Base-by-base conservation (phyloP, 2,329 filamentous ascomycete species). In the Cytospora chrysosperma region DNA sequence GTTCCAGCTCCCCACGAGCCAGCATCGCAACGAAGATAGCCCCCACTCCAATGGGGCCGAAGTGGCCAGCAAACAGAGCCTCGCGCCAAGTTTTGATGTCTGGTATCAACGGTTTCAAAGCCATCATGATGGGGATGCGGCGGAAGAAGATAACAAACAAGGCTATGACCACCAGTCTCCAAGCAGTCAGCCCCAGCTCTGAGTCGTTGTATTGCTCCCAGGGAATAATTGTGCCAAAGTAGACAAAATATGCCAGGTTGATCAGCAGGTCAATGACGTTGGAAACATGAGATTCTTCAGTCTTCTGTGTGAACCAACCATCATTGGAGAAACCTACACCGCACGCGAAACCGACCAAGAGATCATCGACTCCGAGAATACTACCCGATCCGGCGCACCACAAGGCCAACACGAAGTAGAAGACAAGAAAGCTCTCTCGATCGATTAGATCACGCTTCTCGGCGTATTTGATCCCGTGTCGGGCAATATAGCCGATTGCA, bases 291-390 rank as follows among this genome's bases (percentile, higher is more conserved):
- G 95, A 94, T 76, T 99, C 95, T 74, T 99, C 95, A 0, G 95
- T 99, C 82, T 97, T 97, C 73, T 97, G 91, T 19, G 91, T 91
- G 72, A 99, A 99, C 95, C 95, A 99, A 68, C 95, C 95, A 73
- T 99, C 95, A 75, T 99, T 99, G 70, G 93, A 97, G 81, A 99
- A 99, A 61, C 95, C 95, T n/a, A 99, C 95, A 63, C 95, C 95
- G 61, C 91, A 92, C 17, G 94, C 89, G 72, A 99, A 99, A 47
- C 95, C 95, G 47, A 99, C 92, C 4, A 99, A 85, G 57, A 99
- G 79, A 75, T 99, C 95, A 75, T 99, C 95, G 71, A 97, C 83
- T 56, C 95, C 95, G 52, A 99, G 80, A 64, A 97, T 85, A 75
- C 92, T 93, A 32, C 95, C 95, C 0, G 94, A 94, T 21, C 95